Percentiles rank a stretch among this genome's conserved stretches.
Evolutionary conservation across 345 rosid genomes (phyloP).

Genomic region (Durio zibethinus): DNA sequence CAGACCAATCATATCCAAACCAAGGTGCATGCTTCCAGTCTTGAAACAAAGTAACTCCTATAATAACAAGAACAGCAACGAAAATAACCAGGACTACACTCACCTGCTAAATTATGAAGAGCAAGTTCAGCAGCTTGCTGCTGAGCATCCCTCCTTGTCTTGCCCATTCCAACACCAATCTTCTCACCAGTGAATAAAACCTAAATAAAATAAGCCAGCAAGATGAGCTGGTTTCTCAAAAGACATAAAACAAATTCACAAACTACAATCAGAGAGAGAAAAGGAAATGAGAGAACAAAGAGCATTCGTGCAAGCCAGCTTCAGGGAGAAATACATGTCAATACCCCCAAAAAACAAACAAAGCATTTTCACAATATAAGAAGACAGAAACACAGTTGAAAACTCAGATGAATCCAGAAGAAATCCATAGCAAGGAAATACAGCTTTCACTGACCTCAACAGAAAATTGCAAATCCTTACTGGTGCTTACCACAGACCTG

Average conservation of each 20-base stretch:
- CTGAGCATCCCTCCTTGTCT: constrained; percentile 93
- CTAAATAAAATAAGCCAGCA: constrained; percentile 33
- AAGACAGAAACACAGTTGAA: neutral
- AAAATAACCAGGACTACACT: constrained; percentile 11
- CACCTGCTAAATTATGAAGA: constrained; percentile 83
- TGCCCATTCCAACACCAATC: constrained; percentile 97
- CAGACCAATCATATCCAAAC: neutral
- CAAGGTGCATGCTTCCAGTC: neutral
- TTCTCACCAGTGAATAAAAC: constrained; percentile 85
- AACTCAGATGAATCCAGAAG: neutral
- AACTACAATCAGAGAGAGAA: neutral
- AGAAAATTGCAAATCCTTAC: constrained; percentile 90
- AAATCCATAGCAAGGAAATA: neutral
- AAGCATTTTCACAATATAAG: constrained; percentile 11
- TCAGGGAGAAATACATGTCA: neutral
- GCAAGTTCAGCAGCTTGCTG: constrained; percentile 98
- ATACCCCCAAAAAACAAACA: constrained; percentile 10
- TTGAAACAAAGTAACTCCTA: neutral
- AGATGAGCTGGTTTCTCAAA: constrained; percentile 4
- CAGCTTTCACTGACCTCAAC: constrained; percentile 67
- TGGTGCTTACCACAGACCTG: constrained; percentile 73
- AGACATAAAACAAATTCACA: neutral
- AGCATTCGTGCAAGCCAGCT: neutral
- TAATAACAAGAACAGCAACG: neutral
- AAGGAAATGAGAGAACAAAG: neutral